These are phyloP conservation scores for Perkinsus olseni DNA, from an alignment of 169 alveolate species.

Conservation along the genomic window DNA sequence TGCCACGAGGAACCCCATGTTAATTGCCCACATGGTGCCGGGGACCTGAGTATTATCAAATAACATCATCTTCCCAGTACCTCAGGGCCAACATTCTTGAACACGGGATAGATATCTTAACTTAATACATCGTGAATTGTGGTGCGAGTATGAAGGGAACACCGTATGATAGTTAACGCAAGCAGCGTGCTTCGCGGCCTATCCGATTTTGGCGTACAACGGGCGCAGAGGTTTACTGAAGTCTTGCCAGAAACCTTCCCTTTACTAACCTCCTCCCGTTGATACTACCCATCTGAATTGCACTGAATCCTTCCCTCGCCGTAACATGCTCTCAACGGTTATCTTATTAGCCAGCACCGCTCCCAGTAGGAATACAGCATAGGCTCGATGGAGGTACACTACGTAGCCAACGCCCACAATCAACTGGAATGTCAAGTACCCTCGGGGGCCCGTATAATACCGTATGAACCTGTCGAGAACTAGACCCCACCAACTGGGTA, in stretches of 20 bases:
- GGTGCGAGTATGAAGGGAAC: too few relatives aligned
- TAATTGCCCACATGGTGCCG: conserved; percentile 40
- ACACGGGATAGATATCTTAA: too few relatives aligned
- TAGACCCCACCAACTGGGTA: too few relatives aligned
- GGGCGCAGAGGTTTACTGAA: too few relatives aligned
- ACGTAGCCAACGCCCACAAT: neutral
- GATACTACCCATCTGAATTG: neutral
- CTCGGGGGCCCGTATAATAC: neutral
- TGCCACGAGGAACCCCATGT: conserved; percentile 27
- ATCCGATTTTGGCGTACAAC: too few relatives aligned
- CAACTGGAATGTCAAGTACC: neutral
- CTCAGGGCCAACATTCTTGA: too few relatives aligned
- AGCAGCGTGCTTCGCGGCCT: too few relatives aligned
- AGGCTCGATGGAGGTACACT: neutral
- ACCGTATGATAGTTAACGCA: too few relatives aligned
- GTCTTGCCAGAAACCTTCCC: too few relatives aligned
- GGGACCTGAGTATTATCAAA: conserved; percentile 13
- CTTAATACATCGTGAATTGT: too few relatives aligned
- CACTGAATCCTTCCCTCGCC: neutral
- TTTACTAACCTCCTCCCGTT: too few relatives aligned
- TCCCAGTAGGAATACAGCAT: neutral
- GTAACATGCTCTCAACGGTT: neutral
- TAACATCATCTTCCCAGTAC: too few relatives aligned
- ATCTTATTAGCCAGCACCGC: neutral
- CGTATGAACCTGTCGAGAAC: neutral